Conservation (phyloP, 1,139 yeast genomes). For the Yarrowia galli region DNA sequence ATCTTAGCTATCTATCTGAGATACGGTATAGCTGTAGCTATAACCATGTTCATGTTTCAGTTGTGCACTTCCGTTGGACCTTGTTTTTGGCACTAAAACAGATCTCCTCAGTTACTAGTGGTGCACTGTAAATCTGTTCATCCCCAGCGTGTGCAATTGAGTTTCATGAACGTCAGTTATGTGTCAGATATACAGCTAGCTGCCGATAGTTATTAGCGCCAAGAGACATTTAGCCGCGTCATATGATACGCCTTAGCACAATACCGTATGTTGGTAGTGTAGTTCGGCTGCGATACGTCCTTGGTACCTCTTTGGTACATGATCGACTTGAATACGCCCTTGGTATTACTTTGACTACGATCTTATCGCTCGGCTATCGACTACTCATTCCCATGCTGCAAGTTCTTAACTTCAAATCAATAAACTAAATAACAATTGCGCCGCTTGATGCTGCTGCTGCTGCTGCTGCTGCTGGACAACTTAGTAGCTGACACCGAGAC, state of each 20-base stretch:
- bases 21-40: too few relatives aligned
- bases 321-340: too few relatives aligned
- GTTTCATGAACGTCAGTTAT: background rate
- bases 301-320: background rate
- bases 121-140: too few relatives aligned
- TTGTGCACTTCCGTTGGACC: background rate
- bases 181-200: background rate
- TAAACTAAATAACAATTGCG: background rate
- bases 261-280: background rate
- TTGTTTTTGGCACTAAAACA: background rate
- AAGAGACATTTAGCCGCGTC: slow-evolving; percentile 6
- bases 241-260: background rate
- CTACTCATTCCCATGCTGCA: background rate
- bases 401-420: background rate
- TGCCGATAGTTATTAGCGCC: background rate
- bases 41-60: background rate
- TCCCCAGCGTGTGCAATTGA: background rate
- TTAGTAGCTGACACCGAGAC: slow-evolving; percentile 19
- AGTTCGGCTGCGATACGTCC: background rate
- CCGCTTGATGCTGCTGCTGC: too few relatives aligned
- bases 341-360: too few relatives aligned
- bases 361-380: too few relatives aligned
- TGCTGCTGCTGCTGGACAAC: background rate
- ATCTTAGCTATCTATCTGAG: background rate
- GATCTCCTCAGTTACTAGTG: background rate